Evolutionary conservation across 202 grass and related monocot genomes (phyloP), one percentile per base, ranked within the genome.

Genomic region (Elaeis oleifera): DNA sequence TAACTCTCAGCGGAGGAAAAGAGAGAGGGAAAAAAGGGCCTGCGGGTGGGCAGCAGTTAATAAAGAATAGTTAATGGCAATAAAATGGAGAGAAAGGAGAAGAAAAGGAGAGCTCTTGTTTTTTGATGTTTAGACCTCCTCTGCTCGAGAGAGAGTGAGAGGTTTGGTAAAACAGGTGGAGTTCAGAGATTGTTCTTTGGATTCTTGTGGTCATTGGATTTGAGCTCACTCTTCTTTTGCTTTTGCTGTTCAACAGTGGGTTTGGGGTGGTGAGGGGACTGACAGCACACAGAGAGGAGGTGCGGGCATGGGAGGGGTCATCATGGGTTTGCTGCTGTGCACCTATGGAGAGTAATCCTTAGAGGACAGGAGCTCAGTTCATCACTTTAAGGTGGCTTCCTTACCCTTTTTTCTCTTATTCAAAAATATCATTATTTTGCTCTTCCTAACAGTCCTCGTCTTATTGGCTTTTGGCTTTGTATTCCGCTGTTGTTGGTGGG

Each of bases 231-330:
- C 6, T 59, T 5, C 62, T 63, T 64, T 78, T 56, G 18, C 57
- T 82, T 65, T 71, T 15, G 51, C 72, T 65, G 76, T 25, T 56
- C 49, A 71, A 52, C 52, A 39, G 55, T 58, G 70, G 52, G 70
- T 58, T 66, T 23, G 57, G 27, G 20, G 59, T 26, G 17, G 6
- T 28, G 31, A 11, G 71, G n/a, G 24, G 56, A 59, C 68, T 71
- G 59, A 56, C 59, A 80, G 60, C 7, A 49, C 13, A 29, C 58
- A 69, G 56, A 64, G 65, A 63, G 65, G 61, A 48, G 48, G 73
- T 73, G 71, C 60, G 80, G 76, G 82, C 67, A 83, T 73, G 79
- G 69, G 85, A 86, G 85, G 82, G 72, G 67, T 80, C 80, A 95
- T 66, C 80, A 69, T 76, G 83, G 80, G 58, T 60, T 72, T 76